Percentiles rank a stretch among this genome's conserved stretches.
Evolutionary conservation across 1,284 basidiomycete genomes (phyloP).

Genomic region (Termitomyces sp.): DNA sequence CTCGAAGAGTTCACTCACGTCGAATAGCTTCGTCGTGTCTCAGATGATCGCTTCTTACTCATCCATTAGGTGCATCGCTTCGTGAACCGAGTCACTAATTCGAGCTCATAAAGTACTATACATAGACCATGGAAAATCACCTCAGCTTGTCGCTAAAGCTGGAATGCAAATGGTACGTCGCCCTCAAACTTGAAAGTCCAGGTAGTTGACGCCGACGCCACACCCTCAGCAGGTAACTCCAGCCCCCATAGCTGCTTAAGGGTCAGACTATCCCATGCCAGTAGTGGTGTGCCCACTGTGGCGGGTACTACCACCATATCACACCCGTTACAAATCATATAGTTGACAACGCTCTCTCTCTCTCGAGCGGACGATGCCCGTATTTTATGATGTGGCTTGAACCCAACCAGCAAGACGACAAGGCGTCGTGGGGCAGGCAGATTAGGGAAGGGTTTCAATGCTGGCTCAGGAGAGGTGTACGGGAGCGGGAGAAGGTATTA

Average conservation of each 20-base stretch:
- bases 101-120: too few relatives aligned
- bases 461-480: conserved; percentile 44
- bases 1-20: conserved; percentile 90
- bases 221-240: conserved; percentile 34
- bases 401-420: conserved; percentile 49
- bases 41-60: conserved; percentile 94
- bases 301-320: conserved; percentile 56
- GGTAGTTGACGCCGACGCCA: conserved; percentile 19
- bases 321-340: conserved; percentile 57
- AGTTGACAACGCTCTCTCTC: conserved; percentile 57
- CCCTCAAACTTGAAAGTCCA: conserved; percentile 42
- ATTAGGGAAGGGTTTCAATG: conserved; percentile 36
- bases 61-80: conserved; percentile 69
- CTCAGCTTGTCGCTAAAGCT: conserved; percentile 85
- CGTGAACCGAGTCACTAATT: too few relatives aligned
- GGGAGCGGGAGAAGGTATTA: conserved; percentile 42
- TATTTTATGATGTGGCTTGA: conserved; percentile 54
- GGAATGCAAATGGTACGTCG: too few relatives aligned
- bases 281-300: conserved; percentile 51
- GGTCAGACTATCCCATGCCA: conserved; percentile 59
- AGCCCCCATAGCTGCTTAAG: conserved; percentile 54
- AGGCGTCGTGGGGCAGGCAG: conserved; percentile 48
- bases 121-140: conserved; percentile 86
- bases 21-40: conserved; percentile 93
- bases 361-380: conserved; percentile 59